Evolutionary conservation across 2,329 filamentous ascomycete genomes (phyloP), one percentile per base, ranked within the genome.

Genomic region (Colletotrichum tofieldiae): DNA sequence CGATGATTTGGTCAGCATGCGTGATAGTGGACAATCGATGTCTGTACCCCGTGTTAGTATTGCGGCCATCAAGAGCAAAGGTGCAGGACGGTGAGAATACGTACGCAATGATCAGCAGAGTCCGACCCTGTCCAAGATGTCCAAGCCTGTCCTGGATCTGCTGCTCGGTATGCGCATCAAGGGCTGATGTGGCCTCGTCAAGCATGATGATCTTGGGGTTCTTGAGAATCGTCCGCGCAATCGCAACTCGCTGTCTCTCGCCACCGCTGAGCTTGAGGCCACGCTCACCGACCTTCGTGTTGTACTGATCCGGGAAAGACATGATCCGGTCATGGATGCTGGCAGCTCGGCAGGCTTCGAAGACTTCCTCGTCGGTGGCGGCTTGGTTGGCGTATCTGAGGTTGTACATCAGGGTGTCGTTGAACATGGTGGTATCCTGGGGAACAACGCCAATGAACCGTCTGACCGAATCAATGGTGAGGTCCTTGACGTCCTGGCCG

Each of bases 351-450:
- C 95, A 98, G 16, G 95, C 95, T 55, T 90, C 90, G 77, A 91
- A 93, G 2, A 98, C 91, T 37, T 98, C 91, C 76, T 96, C 93
- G 71, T 97, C 92, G 0, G 93, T 93, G 14, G 93, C 94, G 37
- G 88, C 82, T 54, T 94, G 93, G 75, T 96, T 96, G 72, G 95
- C 95, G 79, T 98, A 98, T 80, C 92, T 93, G 73, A 98, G 86
- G 79, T 98, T 98, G 84, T 97, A 98, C 94, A 98, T 96, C 74
- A 98, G 85, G 1, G 93, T 93, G 81, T 98, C 95, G 80, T 98
- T 98, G 88, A 98, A 98, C 55, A 98, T 86, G 7, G 97, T 93
- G 5, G 96, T 98, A 78, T 99, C 96, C 81, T 99, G 96, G 1
- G 96, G 96, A 8, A 99, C 96, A 54, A 99, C 96, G 32, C 96